Evolutionary conservation across 2,329 filamentous ascomycete genomes (phyloP).

Genomic region (Aspergillus clavatus): DNA sequence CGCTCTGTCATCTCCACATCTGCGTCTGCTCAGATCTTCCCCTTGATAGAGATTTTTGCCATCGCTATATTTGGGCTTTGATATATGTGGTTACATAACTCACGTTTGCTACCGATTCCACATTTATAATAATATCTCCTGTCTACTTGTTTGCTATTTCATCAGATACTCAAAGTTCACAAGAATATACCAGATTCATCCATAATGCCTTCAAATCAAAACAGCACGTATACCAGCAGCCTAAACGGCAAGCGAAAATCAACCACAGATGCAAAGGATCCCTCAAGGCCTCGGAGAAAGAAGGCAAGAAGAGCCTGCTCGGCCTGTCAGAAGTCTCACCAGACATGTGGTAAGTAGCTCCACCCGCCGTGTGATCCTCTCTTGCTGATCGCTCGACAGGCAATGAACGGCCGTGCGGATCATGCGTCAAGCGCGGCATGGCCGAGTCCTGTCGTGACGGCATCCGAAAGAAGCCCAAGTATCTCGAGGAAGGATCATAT

Average conservation of each 20-base stretch:
- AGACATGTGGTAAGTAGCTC: constrained; percentile 1
- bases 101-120: too few species aligned
- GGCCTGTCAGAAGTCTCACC: background rate
- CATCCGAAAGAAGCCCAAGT: constrained; percentile 2
- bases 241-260: background rate
- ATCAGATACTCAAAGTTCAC: too few species aligned
- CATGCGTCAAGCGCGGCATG: background rate
- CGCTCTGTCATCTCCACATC: background rate
- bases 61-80: too few species aligned
- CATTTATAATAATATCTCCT: too few species aligned
- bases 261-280: background rate
- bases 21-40: too few species aligned
- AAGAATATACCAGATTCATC: too few species aligned
- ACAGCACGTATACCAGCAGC: too few species aligned
- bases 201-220: too few species aligned
- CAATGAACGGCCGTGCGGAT: background rate
- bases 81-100: too few species aligned
- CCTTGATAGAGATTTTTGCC: too few species aligned
- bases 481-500: background rate
- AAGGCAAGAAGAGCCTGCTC: background rate
- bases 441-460: background rate
- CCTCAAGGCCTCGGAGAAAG: background rate
- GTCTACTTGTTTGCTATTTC: too few species aligned
- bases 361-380: too few species aligned
- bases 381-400: background rate